Base-by-base conservation (phyloP, 257 asterid species). In the Paulownia fortunei region DNA sequence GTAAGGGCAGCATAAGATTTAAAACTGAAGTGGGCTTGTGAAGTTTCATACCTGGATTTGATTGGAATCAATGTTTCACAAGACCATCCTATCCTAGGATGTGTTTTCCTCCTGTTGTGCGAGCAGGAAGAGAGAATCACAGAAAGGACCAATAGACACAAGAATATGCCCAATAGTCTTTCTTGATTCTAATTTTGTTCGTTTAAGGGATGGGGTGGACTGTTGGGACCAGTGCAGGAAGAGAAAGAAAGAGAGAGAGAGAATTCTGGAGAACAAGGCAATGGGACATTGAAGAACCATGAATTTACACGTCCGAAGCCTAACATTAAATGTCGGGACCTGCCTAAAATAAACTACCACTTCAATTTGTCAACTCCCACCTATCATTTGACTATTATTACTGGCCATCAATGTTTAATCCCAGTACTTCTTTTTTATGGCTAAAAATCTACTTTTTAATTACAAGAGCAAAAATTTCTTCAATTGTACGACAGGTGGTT, bases 1-100 rank as follows among this genome's bases (percentile, higher is more conserved):
- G 12, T 47, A 37, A 46, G 16, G 21, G 42, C 24, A 24, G 47
- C 49, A 30, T 15, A 61, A 27, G 19, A 23, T 10, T 24, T 5
- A 10, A 26, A n/a, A 70, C 10, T 26, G 61, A 51, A 36, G 34
- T 5, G 49, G 73, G 58, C 10, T 16, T 58, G 59, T 52, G 34
- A 41, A 10, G 59, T 24, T 27, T 0, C 6, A 26, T 78, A 81
- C 85, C 83, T 81, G 77, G 66, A 78, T 70, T 72, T 69, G 60
- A 46, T 70, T 5, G 81, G 46, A 74, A 74, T 81, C 24, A 80
- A 64, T 5, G 80, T 18, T 16, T 54, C 36, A 44, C 24, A 15
- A 75, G 59, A 47, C 30, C 59, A 54, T 64, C 42, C 61, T 12
- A n/a, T 8, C 24, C 26, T 19, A 3, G 72, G 60, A 76, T 21